Conservation (phyloP, 2,329 filamentous ascomycete species). For the Hysterium pulicare region DNA sequence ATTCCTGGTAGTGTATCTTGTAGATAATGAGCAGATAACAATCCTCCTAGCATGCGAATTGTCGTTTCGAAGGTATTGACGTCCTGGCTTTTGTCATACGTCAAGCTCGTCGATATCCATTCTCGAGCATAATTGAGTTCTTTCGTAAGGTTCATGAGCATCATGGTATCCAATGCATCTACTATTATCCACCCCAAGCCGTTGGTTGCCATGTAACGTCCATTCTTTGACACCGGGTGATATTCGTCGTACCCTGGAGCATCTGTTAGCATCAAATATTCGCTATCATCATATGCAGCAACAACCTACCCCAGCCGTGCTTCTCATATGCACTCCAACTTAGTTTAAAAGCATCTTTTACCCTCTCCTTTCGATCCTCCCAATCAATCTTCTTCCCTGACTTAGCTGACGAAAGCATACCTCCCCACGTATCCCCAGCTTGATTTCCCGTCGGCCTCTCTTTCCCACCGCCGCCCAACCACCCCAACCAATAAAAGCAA, state of each 20-base stretch:
- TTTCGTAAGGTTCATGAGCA: conserved; percentile 94
- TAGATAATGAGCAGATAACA: conserved; percentile 93
- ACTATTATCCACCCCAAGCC: conserved; percentile 98
- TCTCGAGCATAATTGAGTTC: conserved; percentile 79
- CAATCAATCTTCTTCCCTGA: conserved; percentile 59
- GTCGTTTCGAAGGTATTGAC: conserved; percentile 98
- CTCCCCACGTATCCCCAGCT: conserved; percentile 17
- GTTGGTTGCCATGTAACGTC: conserved; percentile 77
- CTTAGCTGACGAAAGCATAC: conserved; percentile 37
- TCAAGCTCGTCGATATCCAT: conserved; percentile 78
- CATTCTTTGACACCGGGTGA: conserved; percentile 74
- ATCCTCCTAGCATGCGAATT: conserved; percentile 91
- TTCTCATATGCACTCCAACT: conserved; percentile 93
- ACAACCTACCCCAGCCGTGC: conserved; percentile 91
- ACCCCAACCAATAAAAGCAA: conserved; percentile 68
- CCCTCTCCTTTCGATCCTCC: conserved; percentile 71
- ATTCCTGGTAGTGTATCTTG: conserved; percentile 77
- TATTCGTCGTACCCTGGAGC: conserved; percentile 79
- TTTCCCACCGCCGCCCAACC: conserved; percentile 28
- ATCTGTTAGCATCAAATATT: too few species aligned
- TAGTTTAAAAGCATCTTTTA: conserved; percentile 83
- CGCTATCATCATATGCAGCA: conserved; percentile 6
- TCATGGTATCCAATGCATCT: conserved; percentile 92
- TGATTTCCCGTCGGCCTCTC: conserved; percentile 35
- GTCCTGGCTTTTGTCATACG: conserved; percentile 89